These are phyloP conservation scores for Exophiala oligosperma DNA, from an alignment of 2,329 filamentous ascomycete species.

Conservation along the genomic window DNA sequence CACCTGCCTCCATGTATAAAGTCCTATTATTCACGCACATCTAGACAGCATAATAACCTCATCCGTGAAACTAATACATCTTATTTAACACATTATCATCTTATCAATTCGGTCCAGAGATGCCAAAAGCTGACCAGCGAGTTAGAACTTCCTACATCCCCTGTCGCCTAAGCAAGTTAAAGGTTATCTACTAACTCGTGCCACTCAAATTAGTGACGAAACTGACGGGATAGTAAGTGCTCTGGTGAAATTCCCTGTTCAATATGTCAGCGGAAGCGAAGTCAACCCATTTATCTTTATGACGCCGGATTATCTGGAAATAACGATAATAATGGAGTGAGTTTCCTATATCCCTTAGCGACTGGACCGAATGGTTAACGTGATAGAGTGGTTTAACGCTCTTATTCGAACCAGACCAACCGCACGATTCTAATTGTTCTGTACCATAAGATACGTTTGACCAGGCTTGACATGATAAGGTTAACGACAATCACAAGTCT, in stretches of 20 bases:
- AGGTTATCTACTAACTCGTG: constrained; percentile 2
- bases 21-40: too few relatives aligned
- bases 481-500: not conserved
- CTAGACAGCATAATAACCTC: too few relatives aligned
- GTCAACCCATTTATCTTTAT: constrained; percentile 21
- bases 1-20: too few relatives aligned
- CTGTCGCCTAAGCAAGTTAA: constrained; percentile 26
- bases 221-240: constrained; percentile 12
- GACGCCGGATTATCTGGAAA: constrained; percentile 3
- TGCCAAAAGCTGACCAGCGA: too few relatives aligned
- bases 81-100: too few relatives aligned
- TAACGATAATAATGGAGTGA: constrained; percentile 11
- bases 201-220: not conserved
- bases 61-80: too few relatives aligned
- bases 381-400: too few relatives aligned
- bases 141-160: constrained; percentile 15
- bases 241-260: constrained; percentile 24
- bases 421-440: too few relatives aligned
- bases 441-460: not conserved
- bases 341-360: not conserved
- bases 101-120: too few relatives aligned
- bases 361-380: too few relatives aligned
- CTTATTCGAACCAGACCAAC: too few relatives aligned
- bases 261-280: constrained; percentile 23
- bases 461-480: not conserved